These are phyloP conservation scores for Mesembryanthemum crystallinum DNA, from an alignment of 148 eudicot genomes.

Conservation along the genomic window DNA sequence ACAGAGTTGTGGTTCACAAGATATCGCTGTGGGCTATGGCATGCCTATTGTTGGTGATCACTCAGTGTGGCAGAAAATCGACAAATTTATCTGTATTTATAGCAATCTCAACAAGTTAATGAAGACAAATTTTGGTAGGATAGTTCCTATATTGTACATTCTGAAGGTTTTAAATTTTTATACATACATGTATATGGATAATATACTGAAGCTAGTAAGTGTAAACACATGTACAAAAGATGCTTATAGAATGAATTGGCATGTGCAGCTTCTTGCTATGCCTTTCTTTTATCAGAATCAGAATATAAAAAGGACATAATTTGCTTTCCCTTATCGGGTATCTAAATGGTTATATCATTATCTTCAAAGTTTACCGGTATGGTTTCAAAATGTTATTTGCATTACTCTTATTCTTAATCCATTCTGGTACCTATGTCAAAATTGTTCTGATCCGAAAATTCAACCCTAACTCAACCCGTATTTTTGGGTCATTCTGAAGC, in stretches of 20 bases:
- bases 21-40: not conserved
- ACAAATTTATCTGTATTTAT: not conserved
- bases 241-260: not conserved
- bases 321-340: not conserved
- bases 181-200: not conserved
- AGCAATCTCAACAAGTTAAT: not conserved
- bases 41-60: not conserved
- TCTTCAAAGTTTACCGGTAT: not conserved
- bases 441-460: no score
- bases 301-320: not conserved
- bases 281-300: not conserved
- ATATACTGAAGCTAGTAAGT: not conserved
- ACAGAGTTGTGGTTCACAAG: not conserved
- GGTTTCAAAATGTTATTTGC: not conserved
- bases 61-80: not conserved
- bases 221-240: not conserved
- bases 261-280: not conserved
- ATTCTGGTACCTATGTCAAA: not conserved
- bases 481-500: no score
- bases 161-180: not conserved
- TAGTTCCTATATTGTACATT: not conserved
- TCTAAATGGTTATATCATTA: not conserved
- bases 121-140: not conserved
- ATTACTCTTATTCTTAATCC: not conserved
- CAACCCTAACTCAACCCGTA: no score